phyloP scores from a whole-genome alignment of 768 basidiomycete species.

The Candolleomyces aberdarensis region DNA sequence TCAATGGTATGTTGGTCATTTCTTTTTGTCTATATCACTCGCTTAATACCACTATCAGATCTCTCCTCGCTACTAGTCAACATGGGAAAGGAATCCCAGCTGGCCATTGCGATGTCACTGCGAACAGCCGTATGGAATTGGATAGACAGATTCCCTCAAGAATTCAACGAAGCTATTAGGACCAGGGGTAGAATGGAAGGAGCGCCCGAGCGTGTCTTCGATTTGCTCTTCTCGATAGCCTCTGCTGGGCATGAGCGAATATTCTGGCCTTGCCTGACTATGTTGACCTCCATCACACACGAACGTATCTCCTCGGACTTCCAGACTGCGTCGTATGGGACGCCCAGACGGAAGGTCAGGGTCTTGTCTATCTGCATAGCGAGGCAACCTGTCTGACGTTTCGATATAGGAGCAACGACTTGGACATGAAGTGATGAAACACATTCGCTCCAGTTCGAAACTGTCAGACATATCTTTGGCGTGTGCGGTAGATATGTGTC shows the following conservation, averaged over 20 bases:
- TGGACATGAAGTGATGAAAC: constrained; percentile 58
- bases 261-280: constrained; percentile 81
- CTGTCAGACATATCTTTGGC: constrained; percentile 64
- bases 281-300: constrained; percentile 69
- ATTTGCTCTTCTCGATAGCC: constrained; percentile 59
- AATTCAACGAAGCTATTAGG: constrained; percentile 72
- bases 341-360: constrained; percentile 38
- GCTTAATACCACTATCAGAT: constrained; percentile 41
- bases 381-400: neutral
- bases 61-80: constrained; percentile 79
- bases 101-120: constrained; percentile 68
- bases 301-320: constrained; percentile 67
- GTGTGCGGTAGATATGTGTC: constrained; percentile 76
- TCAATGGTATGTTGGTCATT: constrained; percentile 51
- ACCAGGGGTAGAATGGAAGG: constrained; percentile 69
- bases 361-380: neutral
- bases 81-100: constrained; percentile 72
- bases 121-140: constrained; percentile 87
- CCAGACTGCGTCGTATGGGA: constrained; percentile 30
- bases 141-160: constrained; percentile 74
- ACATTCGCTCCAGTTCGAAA: constrained; percentile 52
- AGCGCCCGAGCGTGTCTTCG: constrained; percentile 83
- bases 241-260: constrained; percentile 44
- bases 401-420: constrained; percentile 51
- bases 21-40: neutral